A percentile compares a stretch with the other conserved stretches of the same genome.
Evolutionary conservation across 2,329 filamentous ascomycete genomes (phyloP).

Genomic region (Colletotrichum phormii): DNA sequence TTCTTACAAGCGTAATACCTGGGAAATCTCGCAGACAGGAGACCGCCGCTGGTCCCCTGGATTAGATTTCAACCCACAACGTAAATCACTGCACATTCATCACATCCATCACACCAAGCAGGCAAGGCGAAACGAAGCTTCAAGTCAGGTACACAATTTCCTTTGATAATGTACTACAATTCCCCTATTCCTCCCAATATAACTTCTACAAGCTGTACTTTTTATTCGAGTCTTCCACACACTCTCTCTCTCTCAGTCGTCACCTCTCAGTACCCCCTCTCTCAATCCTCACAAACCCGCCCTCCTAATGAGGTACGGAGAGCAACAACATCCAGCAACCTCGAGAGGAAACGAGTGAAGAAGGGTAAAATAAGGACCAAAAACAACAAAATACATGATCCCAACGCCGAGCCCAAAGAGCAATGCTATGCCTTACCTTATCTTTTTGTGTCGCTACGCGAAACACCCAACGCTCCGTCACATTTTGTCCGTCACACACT

Average conservation of each 20-base stretch:
- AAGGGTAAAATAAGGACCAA: conserved; percentile 3
- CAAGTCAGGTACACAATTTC: neutral
- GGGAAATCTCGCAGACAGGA: too few species aligned
- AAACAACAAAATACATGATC: neutral
- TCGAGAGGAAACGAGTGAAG: neutral
- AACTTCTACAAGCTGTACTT: neutral
- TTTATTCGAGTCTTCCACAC: neutral
- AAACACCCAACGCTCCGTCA: conserved; percentile 2
- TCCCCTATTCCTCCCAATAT: neutral
- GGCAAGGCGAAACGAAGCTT: neutral
- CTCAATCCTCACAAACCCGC: conserved; percentile 9
- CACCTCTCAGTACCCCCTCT: neutral
- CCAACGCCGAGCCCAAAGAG: conserved; percentile 30
- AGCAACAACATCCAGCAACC: neutral
- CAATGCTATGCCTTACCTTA: conserved; percentile 38
- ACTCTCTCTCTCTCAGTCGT: too few species aligned
- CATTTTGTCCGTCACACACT: neutral
- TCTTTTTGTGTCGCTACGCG: conserved; percentile 9
- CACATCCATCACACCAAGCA: too few species aligned
- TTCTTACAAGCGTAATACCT: too few species aligned
- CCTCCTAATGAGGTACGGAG: neutral
- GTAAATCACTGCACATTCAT: too few species aligned
- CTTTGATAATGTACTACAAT: neutral
- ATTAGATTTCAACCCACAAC: too few species aligned
- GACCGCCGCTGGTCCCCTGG: too few species aligned